A percentile compares a stretch with the other conserved stretches of the same genome.
phyloP scores from a whole-genome alignment of 2,329 filamentous ascomycete genomes.

The Mollisiaceae sp. region DNA sequence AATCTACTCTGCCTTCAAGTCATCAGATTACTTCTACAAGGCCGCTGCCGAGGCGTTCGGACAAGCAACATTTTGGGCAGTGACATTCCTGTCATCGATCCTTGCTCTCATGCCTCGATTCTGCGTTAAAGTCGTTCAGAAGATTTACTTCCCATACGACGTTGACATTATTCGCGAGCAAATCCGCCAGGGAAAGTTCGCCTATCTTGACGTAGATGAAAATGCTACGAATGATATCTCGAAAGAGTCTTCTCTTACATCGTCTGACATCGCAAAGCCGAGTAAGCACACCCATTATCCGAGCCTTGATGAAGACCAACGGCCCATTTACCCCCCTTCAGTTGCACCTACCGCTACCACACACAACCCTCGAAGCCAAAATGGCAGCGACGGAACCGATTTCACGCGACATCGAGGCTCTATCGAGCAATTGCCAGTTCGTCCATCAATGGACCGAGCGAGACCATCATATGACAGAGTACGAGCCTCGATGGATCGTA shows the following conservation, averaged over 20 bases:
- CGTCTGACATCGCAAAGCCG: slow-evolving; percentile 58
- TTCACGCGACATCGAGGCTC: slow-evolving; percentile 74
- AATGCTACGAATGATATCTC: slow-evolving; percentile 44
- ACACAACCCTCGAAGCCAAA: slow-evolving; percentile 81
- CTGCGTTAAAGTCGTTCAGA: slow-evolving; percentile 84
- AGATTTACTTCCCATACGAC: slow-evolving; percentile 91
- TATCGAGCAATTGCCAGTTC: slow-evolving; percentile 51
- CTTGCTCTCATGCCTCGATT: slow-evolving; percentile 89
- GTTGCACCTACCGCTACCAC: slow-evolving; percentile 77
- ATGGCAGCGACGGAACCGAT: slow-evolving; percentile 92
- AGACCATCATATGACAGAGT: slow-evolving; percentile 89
- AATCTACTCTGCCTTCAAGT: slow-evolving; percentile 64
- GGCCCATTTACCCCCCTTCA: slow-evolving; percentile 93
- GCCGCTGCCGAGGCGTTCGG: slow-evolving; percentile 80
- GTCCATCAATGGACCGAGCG: slow-evolving; percentile 59
- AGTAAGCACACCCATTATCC: slow-evolving; percentile 61
- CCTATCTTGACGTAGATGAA: slow-evolving; percentile 59
- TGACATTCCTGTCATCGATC: slow-evolving; percentile 77
- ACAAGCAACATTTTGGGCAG: slow-evolving; percentile 84
- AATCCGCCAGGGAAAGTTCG: slow-evolving; percentile 80
- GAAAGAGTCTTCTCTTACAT: slow-evolving; percentile 57
- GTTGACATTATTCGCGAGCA: slow-evolving; percentile 97
- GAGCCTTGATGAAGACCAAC: slow-evolving; percentile 82
- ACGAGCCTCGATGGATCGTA: slow-evolving; percentile 83
- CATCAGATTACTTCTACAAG: slow-evolving; percentile 75